Evolutionary conservation across 78 protist genomes (phyloP), one percentile per base, ranked within the genome.

Genomic region (slime mould (Dictyostelium discoideum)): DNA sequence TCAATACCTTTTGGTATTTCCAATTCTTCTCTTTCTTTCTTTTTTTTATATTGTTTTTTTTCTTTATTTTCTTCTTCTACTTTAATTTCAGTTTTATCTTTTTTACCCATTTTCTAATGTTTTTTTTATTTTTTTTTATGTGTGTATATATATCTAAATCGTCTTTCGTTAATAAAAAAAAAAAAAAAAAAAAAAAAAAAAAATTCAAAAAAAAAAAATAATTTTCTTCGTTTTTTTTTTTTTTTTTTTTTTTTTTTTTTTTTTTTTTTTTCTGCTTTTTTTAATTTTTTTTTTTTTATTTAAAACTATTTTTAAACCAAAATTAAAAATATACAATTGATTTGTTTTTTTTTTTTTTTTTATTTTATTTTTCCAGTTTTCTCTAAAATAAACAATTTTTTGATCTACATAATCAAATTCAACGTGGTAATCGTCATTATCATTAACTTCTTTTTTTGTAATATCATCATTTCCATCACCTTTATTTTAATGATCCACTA

Each of bases 1-100:
- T 90, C 88, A 32, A 90, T 32, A 50, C 95, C 95, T 50, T 63
- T 65, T 72, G 95, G 95, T 8, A 90, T 82, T 13, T 50, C 95
- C 54, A 39, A 40, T 26, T 85, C 65, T 13, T 63, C 82, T 84
- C 87, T 84, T 6, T 63, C 78, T 85, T 39, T 69, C 74, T 85
- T 85, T 29, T 67, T 85, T 85, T 42, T 40, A 85, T 85, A 85
- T 73, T 74, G 81, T 74, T 74, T 74, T 32, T 72, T 74, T 74
- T 74, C 81, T 74, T 11, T 74, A 14, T 60, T 16, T 60, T 60
- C 24, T 60, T 37, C 24, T 37, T 37, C 48, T 16, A 0, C 48
- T 32, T 2, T 11, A 22, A 11, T 13, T 11, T 69, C 37, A 26
- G 3, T 69, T 69, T 69, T 69, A 26, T 69, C 40, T 69, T 69